Conservation (phyloP, 1,284 basidiomycete genomes). For the Pascua sp. region DNA sequence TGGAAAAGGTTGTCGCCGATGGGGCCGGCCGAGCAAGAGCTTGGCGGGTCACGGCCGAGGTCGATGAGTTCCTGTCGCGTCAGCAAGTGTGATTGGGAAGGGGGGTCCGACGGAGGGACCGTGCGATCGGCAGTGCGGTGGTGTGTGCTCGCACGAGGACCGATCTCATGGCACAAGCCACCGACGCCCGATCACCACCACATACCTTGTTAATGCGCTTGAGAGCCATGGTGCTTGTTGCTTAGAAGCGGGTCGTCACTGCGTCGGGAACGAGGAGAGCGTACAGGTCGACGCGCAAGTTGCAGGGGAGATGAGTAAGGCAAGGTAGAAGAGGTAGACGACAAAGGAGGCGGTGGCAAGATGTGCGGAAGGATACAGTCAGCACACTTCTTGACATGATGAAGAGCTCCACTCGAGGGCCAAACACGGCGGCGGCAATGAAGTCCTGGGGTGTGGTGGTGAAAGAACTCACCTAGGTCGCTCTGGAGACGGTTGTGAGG, state of each 20-base stretch:
- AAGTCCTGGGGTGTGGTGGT: too few relatives aligned
- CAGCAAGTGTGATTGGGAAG: constrained; percentile 10
- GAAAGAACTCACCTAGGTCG: too few relatives aligned
- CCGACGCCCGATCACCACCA: not conserved
- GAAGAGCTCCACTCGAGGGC: too few relatives aligned
- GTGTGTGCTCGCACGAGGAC: not conserved
- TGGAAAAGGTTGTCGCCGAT: constrained; percentile 96
- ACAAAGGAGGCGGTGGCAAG: too few relatives aligned
- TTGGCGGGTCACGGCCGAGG: constrained; percentile 94
- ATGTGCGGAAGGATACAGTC: too few relatives aligned
- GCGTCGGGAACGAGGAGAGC: not conserved
- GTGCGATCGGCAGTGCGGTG: not conserved
- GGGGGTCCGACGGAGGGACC: not conserved
- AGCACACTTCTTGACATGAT: too few relatives aligned
- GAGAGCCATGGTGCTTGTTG: constrained; percentile 67
- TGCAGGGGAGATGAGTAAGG: too few relatives aligned
- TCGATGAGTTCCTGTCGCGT: constrained; percentile 83
- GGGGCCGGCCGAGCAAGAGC: constrained; percentile 94
- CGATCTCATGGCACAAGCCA: not conserved
- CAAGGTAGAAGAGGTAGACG: too few relatives aligned
- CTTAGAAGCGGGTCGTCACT: constrained; percentile 1
- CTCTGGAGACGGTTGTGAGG: not conserved
- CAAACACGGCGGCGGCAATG: too few relatives aligned
- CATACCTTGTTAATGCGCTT: constrained; percentile 98
- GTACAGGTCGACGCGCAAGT: too few relatives aligned